These are phyloP conservation scores for Neonectria ditissima DNA, from an alignment of 2,329 filamentous ascomycete genomes.

Conservation along the genomic window DNA sequence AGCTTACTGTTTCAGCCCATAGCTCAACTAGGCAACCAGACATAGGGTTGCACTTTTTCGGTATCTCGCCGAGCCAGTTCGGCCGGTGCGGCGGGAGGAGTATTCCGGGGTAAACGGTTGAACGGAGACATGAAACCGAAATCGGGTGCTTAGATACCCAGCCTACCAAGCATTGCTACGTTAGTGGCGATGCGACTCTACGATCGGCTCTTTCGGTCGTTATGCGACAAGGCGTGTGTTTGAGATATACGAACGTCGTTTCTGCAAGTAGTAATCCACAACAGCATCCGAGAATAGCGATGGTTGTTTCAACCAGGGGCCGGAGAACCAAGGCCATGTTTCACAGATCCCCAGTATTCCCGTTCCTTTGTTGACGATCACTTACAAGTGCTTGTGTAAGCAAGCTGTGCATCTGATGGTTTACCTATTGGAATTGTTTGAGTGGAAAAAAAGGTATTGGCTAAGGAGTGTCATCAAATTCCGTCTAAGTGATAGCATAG, in stretches of 20 bases:
- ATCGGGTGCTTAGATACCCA: background rate
- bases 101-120: background rate
- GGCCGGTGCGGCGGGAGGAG: constrained; percentile 15
- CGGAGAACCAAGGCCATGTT: constrained; percentile 15
- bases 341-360: constrained; percentile 19
- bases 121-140: constrained; percentile 20
- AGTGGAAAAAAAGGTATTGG: background rate
- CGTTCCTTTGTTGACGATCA: constrained; percentile 21
- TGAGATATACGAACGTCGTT: constrained; percentile 14
- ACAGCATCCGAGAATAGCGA: constrained; percentile 5
- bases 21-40: background rate
- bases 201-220: constrained; percentile 16
- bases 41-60: background rate
- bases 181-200: constrained; percentile 6
- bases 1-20: background rate
- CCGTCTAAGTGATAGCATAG: background rate
- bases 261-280: constrained; percentile 7
- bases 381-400: background rate
- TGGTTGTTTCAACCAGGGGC: constrained; percentile 3
- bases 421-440: background rate
- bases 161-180: background rate
- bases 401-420: background rate
- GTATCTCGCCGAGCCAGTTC: background rate
- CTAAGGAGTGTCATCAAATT: background rate
- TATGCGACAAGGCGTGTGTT: constrained; percentile 23